These are phyloP conservation scores for Talaromyces proteolyticus DNA, from an alignment of 495 filamentous ascomycete genomes.

Conservation along the genomic window DNA sequence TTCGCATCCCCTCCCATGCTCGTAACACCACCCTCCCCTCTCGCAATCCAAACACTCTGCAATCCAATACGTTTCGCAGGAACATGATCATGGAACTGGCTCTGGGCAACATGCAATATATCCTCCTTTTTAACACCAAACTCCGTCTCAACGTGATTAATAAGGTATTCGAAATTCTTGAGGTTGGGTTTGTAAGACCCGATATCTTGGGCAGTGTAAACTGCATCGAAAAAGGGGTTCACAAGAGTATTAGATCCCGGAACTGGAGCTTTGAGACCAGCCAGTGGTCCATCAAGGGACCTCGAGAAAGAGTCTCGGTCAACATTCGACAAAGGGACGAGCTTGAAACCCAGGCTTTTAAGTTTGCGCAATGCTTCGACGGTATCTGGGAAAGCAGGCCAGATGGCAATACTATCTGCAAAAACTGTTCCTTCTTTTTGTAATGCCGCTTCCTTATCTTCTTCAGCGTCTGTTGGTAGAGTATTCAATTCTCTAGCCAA, in stretches of 20 bases:
- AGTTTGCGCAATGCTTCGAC: constrained; percentile 52
- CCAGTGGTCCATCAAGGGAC: constrained; percentile 44
- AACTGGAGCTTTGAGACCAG: constrained; percentile 18
- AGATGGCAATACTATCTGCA: constrained; percentile 49
- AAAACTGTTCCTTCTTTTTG: constrained; percentile 31
- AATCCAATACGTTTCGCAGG: constrained; percentile 59
- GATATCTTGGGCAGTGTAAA: constrained; percentile 71
- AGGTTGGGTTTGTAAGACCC: constrained; percentile 69
- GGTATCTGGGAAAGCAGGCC: constrained; percentile 63
- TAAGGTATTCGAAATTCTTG: constrained; percentile 62
- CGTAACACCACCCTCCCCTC: constrained; percentile 39
- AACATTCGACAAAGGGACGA: constrained; percentile 69
- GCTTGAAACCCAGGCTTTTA: constrained; percentile 50
- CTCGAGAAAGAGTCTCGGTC: constrained; percentile 54
- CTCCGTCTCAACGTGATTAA: constrained; percentile 43
- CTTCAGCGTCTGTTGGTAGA: constrained; percentile 18
- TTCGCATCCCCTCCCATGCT: constrained; percentile 35
- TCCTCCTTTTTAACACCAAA: constrained; percentile 49
- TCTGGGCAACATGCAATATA: constrained; percentile 65
- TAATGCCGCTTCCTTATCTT: too few species aligned
- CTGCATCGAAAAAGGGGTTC: constrained; percentile 51
- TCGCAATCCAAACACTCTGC: constrained; percentile 64
- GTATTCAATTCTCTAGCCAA: constrained; percentile 33
- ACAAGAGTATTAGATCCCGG: constrained; percentile 5
- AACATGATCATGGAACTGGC: constrained; percentile 65